A percentile compares a stretch with the other conserved stretches of the same genome.
phyloP scores from a whole-genome alignment of 345 rosid genomes.

The Populus euphratica region DNA sequence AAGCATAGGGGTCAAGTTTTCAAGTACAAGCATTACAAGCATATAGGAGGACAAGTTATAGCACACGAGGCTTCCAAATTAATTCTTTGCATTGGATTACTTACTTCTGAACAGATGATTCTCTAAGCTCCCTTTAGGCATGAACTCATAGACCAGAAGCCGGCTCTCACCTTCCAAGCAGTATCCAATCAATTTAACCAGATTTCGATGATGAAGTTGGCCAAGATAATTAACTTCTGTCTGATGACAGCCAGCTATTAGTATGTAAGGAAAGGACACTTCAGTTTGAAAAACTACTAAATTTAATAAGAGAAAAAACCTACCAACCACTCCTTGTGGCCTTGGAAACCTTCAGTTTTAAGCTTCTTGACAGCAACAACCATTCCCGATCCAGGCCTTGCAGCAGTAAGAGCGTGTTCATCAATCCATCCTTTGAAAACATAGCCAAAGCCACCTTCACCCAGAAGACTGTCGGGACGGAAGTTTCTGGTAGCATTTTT shows the following conservation, averaged over 20 bases:
- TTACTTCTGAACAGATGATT: conserved; percentile 64
- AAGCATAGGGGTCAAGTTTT: background rate
- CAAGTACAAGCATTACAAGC: background rate
- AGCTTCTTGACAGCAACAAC: conserved; percentile 96
- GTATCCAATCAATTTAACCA: conserved; percentile 84
- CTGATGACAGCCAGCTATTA: conserved; percentile 47
- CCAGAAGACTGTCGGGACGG: conserved; percentile 81
- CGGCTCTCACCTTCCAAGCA: conserved; percentile 82
- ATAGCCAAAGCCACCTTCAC: conserved; percentile 96
- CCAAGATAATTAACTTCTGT: conserved; percentile 97
- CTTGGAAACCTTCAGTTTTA: conserved; percentile 93
- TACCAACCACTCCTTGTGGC: conserved; percentile 99
- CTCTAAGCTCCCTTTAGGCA: conserved; percentile 97
- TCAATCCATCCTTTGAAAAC: conserved; percentile 98
- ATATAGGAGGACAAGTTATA: background rate
- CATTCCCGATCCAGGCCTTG: conserved; percentile 82
- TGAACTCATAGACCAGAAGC: conserved; percentile 83
- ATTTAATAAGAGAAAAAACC: conserved; percentile 12
- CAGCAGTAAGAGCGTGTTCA: conserved; percentile 57
- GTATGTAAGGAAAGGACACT: background rate
- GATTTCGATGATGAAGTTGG: conserved; percentile 86
- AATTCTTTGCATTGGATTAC: conserved; percentile 13
- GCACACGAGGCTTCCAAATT: background rate
- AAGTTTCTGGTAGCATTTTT: conserved; percentile 88
- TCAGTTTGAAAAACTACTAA: background rate